Base-by-base conservation (phyloP, 208 protist species). In the Crithidia sp. region DNA sequence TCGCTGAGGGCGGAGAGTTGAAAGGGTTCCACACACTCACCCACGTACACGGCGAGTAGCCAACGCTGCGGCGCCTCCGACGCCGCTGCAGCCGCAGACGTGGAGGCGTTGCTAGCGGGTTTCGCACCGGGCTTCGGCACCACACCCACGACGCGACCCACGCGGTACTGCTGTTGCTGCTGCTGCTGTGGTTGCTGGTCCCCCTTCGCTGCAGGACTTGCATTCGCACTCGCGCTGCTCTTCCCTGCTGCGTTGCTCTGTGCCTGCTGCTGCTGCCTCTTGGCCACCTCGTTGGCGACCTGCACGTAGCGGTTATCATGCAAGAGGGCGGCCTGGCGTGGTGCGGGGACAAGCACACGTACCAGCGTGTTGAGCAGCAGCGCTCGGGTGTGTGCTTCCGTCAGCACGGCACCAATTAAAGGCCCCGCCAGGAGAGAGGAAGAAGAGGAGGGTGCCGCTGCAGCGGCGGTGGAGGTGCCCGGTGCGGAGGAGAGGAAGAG, bases 11-110 rank as follows among this genome's bases (percentile, higher is more conserved):
- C 75, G 45, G 85, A 81, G 41, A 87, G 58, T 10, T 71, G 58
- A 39, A 92, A 72, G 5, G 85, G 76, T 50, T 91, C 86, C 10
- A 84, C 80, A n/a, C 73, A 80, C 53, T 93, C 88, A 57, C 87
- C 90, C 28, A 93, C 67, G 77, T 91, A 83, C n/a, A 91, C 79
- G 19, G 80, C 86, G 12, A 93, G 57, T 36, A 93, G 57, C 88
- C 88, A 93, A 8, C 74, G 74, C 14, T 79, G 78, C 4, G 77
- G 66, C 55, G 67, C 63, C 6, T 75, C 80, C 4, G 43, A 49
- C 14, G 53, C 37, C 0, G 52, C 53, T 8, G 63, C 16, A 0
- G 77, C n/a, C 16, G 13, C 49, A 13, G 36, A 2, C 7, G 16
- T 59, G 14, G 44, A 37, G 10, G 78, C 19, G n/a, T 6, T 59